A percentile compares a stretch with the other conserved stretches of the same genome.
Evolutionary conservation across 441 rosid genomes (phyloP).

Genomic region (Erodium trifolium): DNA sequence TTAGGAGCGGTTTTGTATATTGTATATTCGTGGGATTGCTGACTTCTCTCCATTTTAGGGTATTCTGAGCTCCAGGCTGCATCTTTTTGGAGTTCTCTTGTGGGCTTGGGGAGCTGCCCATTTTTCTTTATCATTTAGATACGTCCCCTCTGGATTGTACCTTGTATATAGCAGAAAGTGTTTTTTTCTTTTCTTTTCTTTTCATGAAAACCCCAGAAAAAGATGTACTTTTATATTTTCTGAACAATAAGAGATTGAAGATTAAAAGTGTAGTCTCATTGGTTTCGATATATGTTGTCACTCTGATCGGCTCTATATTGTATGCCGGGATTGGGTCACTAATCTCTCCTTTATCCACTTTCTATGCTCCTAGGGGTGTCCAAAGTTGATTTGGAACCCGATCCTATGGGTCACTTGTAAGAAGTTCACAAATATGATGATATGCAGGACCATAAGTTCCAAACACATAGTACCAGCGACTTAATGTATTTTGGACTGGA

Average conservation of each 20-base stretch:
- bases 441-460: too few relatives aligned
- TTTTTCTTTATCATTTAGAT: too few relatives aligned
- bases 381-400: too few relatives aligned
- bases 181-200: too few relatives aligned
- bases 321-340: too few relatives aligned
- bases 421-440: too few relatives aligned
- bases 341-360: too few relatives aligned
- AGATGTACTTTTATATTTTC: conserved; percentile 20
- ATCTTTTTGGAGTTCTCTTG: conserved; percentile 13
- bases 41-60: conserved; percentile 4
- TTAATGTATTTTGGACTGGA: too few relatives aligned
- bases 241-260: conserved; percentile 30
- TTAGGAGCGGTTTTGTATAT: conserved; percentile 21
- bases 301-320: too few relatives aligned
- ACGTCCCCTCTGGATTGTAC: conserved; percentile 12
- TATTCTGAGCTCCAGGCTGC: conserved; percentile 9
- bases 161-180: conserved; percentile 32
- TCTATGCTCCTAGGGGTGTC: too few relatives aligned
- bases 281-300: background rate
- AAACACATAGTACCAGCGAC: too few relatives aligned
- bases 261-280: conserved; percentile 1
- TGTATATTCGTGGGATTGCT: conserved; percentile 18
- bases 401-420: too few relatives aligned
- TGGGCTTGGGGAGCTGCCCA: conserved; percentile 27
- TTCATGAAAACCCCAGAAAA: background rate